These are phyloP conservation scores for Diplosphaera chodatii DNA, from an alignment of 139 green algal genomes.

Conservation along the genomic window DNA sequence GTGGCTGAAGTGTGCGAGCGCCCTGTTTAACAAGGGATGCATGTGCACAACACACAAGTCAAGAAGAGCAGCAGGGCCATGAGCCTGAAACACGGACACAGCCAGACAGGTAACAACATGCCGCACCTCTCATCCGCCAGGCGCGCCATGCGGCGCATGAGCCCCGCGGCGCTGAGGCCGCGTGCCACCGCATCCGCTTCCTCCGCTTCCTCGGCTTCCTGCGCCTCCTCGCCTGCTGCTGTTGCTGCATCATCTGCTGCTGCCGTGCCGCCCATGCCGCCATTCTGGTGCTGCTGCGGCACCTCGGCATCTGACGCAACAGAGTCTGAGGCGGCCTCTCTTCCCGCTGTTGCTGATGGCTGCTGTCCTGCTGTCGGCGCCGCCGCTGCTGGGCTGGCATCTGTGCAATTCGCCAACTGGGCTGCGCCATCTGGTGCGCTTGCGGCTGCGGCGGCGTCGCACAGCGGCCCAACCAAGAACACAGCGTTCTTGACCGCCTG, in stretches of 20 bases:
- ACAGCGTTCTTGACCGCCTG: slow-evolving; percentile 82
- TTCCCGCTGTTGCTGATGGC: too few relatives aligned
- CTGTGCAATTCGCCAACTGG: too few relatives aligned
- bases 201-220: slow-evolving; percentile 12
- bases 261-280: slow-evolving; percentile 2
- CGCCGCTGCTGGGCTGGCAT: too few relatives aligned
- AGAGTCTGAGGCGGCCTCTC: neutral
- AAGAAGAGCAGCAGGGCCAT: too few relatives aligned
- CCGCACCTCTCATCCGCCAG: slow-evolving; percentile 63
- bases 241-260: neutral
- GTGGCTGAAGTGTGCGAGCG: too few relatives aligned
- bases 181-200: slow-evolving; percentile 9
- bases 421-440: slow-evolving; percentile 6
- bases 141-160: slow-evolving; percentile 58
- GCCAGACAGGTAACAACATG: too few relatives aligned
- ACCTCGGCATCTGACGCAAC: neutral
- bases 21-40: too few relatives aligned
- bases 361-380: too few relatives aligned
- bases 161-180: slow-evolving; percentile 50
- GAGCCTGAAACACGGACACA: too few relatives aligned
- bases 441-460: slow-evolving; percentile 24
- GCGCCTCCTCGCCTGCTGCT: slow-evolving; percentile 8
- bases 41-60: too few relatives aligned
- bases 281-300: neutral
- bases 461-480: slow-evolving; percentile 43